These are phyloP conservation scores for Leavenworthia alabamica DNA, from an alignment of 345 rosid species.

Conservation along the genomic window DNA sequence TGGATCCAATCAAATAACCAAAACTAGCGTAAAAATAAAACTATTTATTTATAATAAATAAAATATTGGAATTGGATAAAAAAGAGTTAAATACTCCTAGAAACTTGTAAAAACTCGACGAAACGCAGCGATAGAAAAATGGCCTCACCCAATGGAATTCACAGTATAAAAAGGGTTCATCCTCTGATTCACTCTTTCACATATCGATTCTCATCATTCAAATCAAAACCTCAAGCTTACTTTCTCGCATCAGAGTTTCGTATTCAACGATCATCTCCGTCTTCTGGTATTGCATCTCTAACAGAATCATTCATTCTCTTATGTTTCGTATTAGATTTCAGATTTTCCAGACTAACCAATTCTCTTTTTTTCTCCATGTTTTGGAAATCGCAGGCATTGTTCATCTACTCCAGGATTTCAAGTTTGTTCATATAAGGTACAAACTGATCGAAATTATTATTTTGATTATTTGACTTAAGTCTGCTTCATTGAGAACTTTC, in stretches of 20 bases:
- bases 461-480: neutral
- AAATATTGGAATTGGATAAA: constrained; percentile 8
- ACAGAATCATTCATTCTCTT: neutral
- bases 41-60: neutral
- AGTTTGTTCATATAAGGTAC: constrained; percentile 43
- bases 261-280: neutral
- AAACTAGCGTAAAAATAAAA: too few species aligned
- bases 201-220: constrained; percentile 2
- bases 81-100: constrained; percentile 9
- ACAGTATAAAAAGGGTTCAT: constrained; percentile 47
- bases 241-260: constrained; percentile 4
- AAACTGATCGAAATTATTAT: neutral
- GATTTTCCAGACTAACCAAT: constrained; percentile 13
- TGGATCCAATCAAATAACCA: neutral
- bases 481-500: neutral
- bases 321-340: neutral
- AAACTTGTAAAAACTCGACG: constrained; percentile 11
- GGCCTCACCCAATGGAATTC: constrained; percentile 36
- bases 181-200: constrained; percentile 25
- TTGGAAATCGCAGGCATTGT: constrained; percentile 40
- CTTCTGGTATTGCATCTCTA: constrained; percentile 21
- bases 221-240: neutral
- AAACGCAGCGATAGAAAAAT: constrained; percentile 13
- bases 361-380: constrained; percentile 25
- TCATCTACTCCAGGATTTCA: constrained; percentile 25